Base-by-base conservation (phyloP, 768 basidiomycete species). In the Phanerodontia chrysosporium region DNA sequence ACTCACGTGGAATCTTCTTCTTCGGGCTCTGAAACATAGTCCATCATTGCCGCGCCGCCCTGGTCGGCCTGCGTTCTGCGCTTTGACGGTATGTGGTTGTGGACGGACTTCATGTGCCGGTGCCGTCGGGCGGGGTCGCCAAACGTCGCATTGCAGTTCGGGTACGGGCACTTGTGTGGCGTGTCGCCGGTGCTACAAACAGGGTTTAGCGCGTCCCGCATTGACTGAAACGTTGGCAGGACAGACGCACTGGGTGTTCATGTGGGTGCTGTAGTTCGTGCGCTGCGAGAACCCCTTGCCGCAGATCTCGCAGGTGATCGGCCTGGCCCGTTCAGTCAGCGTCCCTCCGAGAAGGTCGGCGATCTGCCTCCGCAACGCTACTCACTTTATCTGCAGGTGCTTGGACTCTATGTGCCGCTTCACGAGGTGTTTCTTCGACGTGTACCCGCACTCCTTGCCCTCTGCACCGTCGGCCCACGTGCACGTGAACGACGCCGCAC, bases 331-430 rank as follows among this genome's bases (percentile, higher is more conserved):
- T 13, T 24, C 52, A 53, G 30, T 24, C 52, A 57, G 45, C 35
- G 48, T 49, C 49, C 62, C 56, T 49, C 55, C 51, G 59, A 45
- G 21, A 52, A 46, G 49, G 24, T 42, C 46, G 35, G 55, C 32
- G 55, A 61, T 64, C 61, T 67, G 66, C 58, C 42, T 30, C 44
- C 6, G 39, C 46, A 36, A 13, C n/a, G 25, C 6, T n/a, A 66
- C 83, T 60, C 60, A 84, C 87, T 82, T 84, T 64, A 82, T 76
- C 52, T 80, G 76, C 48, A 89, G 67, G 66, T 88, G 87, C 14
- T 80, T 82, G 9, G 81, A 81, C 69, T 84, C 78, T 49, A 89
- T 76, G 68, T 89, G 87, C 27, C 87, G 78, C 69, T 86, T 87
- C 58, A 88, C 83, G 45, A 86, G 76, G 67, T 87, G 86, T 69